These are phyloP conservation scores for Amoebophrya sp. DNA, from an alignment of 169 alveolate species.

Conservation along the genomic window DNA sequence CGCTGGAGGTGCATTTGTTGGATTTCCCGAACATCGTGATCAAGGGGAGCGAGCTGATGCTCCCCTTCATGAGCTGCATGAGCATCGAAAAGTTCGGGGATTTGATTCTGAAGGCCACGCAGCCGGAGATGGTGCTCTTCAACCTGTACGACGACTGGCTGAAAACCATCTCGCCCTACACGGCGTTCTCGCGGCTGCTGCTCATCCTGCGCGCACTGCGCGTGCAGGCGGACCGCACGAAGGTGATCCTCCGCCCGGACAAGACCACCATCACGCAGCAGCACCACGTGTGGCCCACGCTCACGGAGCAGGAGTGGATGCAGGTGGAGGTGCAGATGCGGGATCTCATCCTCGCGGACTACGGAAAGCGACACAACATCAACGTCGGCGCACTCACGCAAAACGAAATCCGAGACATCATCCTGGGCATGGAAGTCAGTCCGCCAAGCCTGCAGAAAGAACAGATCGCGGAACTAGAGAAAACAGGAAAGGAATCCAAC, in stretches of 20 bases:
- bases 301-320: conserved; percentile 98
- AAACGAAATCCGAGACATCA: conserved; percentile 98
- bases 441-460: conserved; percentile 91
- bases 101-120: conserved; percentile 95
- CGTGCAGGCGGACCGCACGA: conserved; percentile 94
- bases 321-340: conserved; percentile 96
- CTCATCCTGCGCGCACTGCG: conserved; percentile 94
- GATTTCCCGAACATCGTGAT: conserved; percentile 99
- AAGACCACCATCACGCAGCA: conserved; percentile 91
- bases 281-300: conserved; percentile 99
- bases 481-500: conserved; percentile 53
- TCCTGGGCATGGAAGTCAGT: conserved; percentile 99
- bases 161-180: conserved; percentile 87
- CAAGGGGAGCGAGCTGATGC: conserved; percentile 92
- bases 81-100: conserved; percentile 98
- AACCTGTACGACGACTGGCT: conserved; percentile 99
- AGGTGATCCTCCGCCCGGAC: conserved; percentile 90
- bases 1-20: conserved; percentile 96
- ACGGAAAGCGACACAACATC: conserved; percentile 96
- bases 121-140: conserved; percentile 97
- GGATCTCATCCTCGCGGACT: conserved; percentile 94
- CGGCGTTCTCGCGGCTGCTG: conserved; percentile 95
- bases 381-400: conserved; percentile 96
- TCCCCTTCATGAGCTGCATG: conserved; percentile 97
- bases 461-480: conserved; percentile 86